A percentile compares a stretch with the other conserved stretches of the same genome.
Evolutionary conservation across 225 moss, liverwort and hornwort genomes (phyloP).

Genomic region (Marchantia polymorpha): DNA sequence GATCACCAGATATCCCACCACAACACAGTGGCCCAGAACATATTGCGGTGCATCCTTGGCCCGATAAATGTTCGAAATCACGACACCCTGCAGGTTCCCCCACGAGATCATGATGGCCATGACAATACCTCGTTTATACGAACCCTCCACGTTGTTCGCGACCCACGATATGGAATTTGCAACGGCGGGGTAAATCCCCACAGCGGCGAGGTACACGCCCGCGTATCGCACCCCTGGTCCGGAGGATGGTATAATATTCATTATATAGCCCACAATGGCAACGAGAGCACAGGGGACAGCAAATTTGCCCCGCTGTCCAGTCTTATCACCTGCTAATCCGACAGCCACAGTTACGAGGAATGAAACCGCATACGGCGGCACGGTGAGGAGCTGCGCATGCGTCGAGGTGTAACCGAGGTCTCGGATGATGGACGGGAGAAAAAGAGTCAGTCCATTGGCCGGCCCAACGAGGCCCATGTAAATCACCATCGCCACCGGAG

Average conservation of each 20-base stretch:
- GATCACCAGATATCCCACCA: not conserved
- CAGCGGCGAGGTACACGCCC: conserved; percentile 2
- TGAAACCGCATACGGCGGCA: not conserved
- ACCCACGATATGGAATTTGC: not conserved
- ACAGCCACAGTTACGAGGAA: not conserved
- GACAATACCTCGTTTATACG: conserved; percentile 3
- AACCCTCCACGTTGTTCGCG: conserved; percentile 3
- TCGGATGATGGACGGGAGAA: conserved; percentile 1
- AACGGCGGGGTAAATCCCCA: not conserved
- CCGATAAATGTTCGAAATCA: conserved; percentile 13
- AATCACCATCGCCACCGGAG: not conserved
- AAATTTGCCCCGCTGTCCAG: not conserved
- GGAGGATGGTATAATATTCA: not conserved
- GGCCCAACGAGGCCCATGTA: not conserved
- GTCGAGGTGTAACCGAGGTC: conserved; percentile 11
- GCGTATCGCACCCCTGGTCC: not conserved
- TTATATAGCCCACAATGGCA: not conserved
- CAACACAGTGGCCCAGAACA: not conserved
- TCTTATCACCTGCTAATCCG: not conserved
- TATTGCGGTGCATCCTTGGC: conserved; percentile 6
- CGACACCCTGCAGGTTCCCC: conserved; percentile 7
- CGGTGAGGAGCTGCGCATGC: not conserved
- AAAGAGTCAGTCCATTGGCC: not conserved
- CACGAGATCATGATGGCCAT: conserved; percentile 12
- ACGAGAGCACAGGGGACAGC: not conserved